phyloP scores from a whole-genome alignment of 2,329 filamentous ascomycete species.

The Drechslera avenae region DNA sequence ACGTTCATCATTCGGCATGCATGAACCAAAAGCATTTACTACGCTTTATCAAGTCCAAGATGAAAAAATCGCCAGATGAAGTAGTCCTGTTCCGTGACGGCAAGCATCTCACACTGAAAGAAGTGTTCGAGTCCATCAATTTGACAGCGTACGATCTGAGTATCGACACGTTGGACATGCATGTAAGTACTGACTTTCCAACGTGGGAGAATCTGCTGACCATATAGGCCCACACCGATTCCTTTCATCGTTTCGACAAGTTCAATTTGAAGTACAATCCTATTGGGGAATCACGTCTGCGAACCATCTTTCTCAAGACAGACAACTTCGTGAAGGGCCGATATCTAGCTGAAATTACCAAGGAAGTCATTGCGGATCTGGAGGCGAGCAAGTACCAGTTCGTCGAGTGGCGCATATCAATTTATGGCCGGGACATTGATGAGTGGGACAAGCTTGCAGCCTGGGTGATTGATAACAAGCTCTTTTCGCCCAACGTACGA shows the following conservation, averaged over 20 bases:
- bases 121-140: slow-evolving; percentile 98
- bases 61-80: slow-evolving; percentile 97
- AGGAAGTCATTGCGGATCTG: slow-evolving; percentile 94
- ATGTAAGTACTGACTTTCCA: slow-evolving; percentile 63
- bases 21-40: slow-evolving; percentile 99
- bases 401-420: slow-evolving; percentile 98
- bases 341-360: slow-evolving; percentile 95
- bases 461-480: slow-evolving; percentile 97
- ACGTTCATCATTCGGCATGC: slow-evolving; percentile 98
- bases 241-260: slow-evolving; percentile 98
- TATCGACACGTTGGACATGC: slow-evolving; percentile 99
- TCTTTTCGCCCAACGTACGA: slow-evolving; percentile 95
- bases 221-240: slow-evolving; percentile 84
- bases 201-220: slow-evolving; percentile 13
- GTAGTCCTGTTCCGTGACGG: slow-evolving; percentile 90
- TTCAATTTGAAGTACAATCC: slow-evolving; percentile 99
- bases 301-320: slow-evolving; percentile 98
- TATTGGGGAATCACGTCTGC: slow-evolving; percentile 88
- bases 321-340: slow-evolving; percentile 97
- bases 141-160: slow-evolving; percentile 96
- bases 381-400: slow-evolving; percentile 99
- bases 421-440: slow-evolving; percentile 88
- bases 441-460: slow-evolving; percentile 98
- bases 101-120: slow-evolving; percentile 84
- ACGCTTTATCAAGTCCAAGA: slow-evolving; percentile 99